These are phyloP conservation scores for Alternaria ethzedia DNA, from an alignment of 2,329 filamentous ascomycete genomes.

Conservation along the genomic window DNA sequence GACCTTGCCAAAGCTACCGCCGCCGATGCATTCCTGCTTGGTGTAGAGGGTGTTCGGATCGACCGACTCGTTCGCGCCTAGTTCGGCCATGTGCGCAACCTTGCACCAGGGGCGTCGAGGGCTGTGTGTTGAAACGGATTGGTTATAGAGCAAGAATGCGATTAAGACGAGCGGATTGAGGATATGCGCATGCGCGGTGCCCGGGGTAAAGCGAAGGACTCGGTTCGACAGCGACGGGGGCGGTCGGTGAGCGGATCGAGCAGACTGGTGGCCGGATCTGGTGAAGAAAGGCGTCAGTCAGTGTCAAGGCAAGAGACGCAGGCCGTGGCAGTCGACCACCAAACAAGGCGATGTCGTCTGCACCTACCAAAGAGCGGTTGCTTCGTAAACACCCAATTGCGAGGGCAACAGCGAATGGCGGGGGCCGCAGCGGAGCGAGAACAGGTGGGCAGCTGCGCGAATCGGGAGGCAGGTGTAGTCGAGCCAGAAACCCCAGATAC, in stretches of 20 bases:
- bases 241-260: constrained; percentile 3
- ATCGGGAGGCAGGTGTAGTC: background rate
- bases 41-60: constrained; percentile 93
- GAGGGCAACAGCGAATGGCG: constrained; percentile 23
- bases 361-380: constrained; percentile 12
- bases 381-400: constrained; percentile 28
- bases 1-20: constrained; percentile 97
- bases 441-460: background rate
- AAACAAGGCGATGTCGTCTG: background rate
- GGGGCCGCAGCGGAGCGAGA: background rate
- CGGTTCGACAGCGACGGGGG: constrained; percentile 4
- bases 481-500: background rate
- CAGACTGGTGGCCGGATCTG: background rate
- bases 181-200: background rate
- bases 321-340: background rate
- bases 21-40: constrained; percentile 76
- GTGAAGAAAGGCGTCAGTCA: background rate
- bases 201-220: constrained; percentile 4
- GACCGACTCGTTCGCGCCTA: constrained; percentile 59
- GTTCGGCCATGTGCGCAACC: constrained; percentile 18
- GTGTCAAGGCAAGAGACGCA: background rate
- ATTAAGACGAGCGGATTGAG: background rate
- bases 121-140: background rate
- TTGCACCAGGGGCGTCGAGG: background rate
- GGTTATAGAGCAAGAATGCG: background rate